These are phyloP conservation scores for Blastobotrys raffinosifermentans DNA, from an alignment of 1,139 yeast species.

Conservation along the genomic window DNA sequence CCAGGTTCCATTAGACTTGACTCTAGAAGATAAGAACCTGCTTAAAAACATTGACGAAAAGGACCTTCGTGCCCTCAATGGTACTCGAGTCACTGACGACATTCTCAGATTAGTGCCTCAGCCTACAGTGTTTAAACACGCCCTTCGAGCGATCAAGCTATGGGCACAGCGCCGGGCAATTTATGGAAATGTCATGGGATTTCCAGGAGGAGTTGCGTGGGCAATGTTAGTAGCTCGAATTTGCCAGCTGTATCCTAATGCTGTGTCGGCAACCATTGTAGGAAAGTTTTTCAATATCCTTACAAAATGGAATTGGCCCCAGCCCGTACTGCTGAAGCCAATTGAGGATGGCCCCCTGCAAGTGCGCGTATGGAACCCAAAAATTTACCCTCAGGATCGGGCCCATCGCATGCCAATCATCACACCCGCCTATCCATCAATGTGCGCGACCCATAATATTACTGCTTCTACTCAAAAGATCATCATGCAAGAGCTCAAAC, in stretches of 20 bases:
- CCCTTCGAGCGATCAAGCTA: conserved; percentile 82
- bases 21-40: conserved; percentile 77
- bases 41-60: conserved; percentile 82
- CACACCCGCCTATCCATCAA: conserved; percentile 97
- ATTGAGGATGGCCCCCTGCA: conserved; percentile 97
- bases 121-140: conserved; percentile 87
- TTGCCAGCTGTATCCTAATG: conserved; percentile 93
- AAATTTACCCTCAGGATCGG: conserved; percentile 78
- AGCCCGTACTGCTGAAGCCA: conserved; percentile 84
- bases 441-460: conserved; percentile 98
- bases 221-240: conserved; percentile 97
- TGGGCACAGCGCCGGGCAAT: conserved; percentile 97
- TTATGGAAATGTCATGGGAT: conserved; percentile 91
- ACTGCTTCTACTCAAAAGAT: conserved; percentile 80
- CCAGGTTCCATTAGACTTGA: conserved; percentile 67
- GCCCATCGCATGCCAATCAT: conserved; percentile 97
- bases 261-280: conserved; percentile 85
- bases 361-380: conserved; percentile 96
- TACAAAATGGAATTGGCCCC: conserved; percentile 97
- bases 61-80: conserved; percentile 83
- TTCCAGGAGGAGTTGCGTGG: conserved; percentile 99
- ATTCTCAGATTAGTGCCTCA: conserved; percentile 84
- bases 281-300: conserved; percentile 83
- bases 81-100: conserved; percentile 96
- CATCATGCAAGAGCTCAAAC: conserved; percentile 63